A percentile compares a stretch with the other conserved stretches of the same genome.
Conservation (phyloP, 805 yeast genomes). For the Starmerella sirachaensis region DNA sequence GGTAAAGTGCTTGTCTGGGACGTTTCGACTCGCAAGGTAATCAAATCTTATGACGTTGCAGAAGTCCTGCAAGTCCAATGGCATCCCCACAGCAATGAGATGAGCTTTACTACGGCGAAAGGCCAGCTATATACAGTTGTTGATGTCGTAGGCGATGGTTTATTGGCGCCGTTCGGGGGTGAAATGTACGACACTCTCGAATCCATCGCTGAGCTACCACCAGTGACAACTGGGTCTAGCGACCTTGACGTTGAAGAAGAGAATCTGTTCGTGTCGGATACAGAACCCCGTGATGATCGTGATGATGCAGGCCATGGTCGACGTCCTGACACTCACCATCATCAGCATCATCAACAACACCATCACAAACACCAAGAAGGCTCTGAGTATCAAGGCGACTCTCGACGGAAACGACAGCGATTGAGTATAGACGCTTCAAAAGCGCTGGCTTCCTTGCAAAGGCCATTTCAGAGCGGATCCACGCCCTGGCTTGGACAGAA, state of each 20-base stretch:
- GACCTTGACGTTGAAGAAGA: conserved; percentile 25
- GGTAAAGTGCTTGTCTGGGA: conserved; percentile 48
- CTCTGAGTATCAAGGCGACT: too few species aligned
- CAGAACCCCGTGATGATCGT: too few species aligned
- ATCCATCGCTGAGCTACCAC: conserved; percentile 3
- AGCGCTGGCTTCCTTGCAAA: conserved; percentile 3
- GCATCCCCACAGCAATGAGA: conserved; percentile 29
- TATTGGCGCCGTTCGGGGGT: conserved; percentile 24
- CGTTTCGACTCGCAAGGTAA: conserved; percentile 25
- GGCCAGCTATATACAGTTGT: conserved; percentile 26
- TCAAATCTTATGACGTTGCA: conserved; percentile 29
- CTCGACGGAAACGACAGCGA: not conserved
- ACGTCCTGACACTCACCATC: not conserved
- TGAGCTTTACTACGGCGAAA: conserved; percentile 26
- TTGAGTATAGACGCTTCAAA: not conserved
- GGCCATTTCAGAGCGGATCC: conserved; percentile 74
- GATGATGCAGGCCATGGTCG: conserved; percentile 3
- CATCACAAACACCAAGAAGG: too few species aligned
- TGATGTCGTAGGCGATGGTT: conserved; percentile 9
- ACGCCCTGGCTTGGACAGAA: conserved; percentile 69
- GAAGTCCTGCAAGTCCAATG: conserved; percentile 27
- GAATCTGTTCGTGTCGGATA: conserved; percentile 38
- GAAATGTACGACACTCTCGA: conserved; percentile 20
- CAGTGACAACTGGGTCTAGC: conserved; percentile 12
- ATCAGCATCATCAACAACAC: too few species aligned